Evolutionary conservation across 495 filamentous ascomycete species (phyloP).

Genomic region (Thozetella sp.): DNA sequence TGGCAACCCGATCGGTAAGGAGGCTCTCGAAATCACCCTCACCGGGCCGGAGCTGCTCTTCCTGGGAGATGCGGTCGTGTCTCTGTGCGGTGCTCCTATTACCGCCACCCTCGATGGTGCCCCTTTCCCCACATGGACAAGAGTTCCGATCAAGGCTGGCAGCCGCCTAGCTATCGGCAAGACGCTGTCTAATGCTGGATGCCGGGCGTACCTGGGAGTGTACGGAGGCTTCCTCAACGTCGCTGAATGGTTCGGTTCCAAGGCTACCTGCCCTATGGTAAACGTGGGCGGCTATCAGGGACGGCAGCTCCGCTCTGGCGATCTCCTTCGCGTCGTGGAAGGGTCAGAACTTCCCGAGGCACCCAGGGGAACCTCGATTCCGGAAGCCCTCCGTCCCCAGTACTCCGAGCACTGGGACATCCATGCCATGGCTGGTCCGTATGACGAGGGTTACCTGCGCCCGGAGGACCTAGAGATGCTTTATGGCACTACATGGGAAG

Average conservation of each 20-base stretch:
- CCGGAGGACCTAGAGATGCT: conserved; percentile 55
- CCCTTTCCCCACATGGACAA: conserved; percentile 55
- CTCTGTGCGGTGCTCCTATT: conserved; percentile 57
- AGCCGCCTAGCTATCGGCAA: conserved; percentile 59
- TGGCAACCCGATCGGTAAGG: conserved; percentile 51
- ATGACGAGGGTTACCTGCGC: conserved; percentile 55
- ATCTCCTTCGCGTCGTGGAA: conserved; percentile 35
- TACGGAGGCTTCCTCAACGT: conserved; percentile 58
- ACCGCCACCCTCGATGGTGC: conserved; percentile 45
- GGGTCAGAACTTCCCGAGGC: background rate
- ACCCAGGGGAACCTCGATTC: conserved; percentile 16
- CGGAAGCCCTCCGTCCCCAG: conserved; percentile 38
- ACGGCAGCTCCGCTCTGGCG: conserved; percentile 51
- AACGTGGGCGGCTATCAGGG: conserved; percentile 63
- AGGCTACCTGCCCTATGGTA: conserved; percentile 57
- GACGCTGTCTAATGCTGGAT: conserved; percentile 44
- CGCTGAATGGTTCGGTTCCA: conserved; percentile 59
- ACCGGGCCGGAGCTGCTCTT: conserved; percentile 61
- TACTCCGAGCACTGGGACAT: conserved; percentile 50
- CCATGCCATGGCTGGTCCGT: conserved; percentile 57
- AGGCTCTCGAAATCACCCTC: conserved; percentile 61
- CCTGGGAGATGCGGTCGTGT: conserved; percentile 43
- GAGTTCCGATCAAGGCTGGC: conserved; percentile 46
- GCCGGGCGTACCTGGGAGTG: conserved; percentile 60
- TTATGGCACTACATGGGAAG: conserved; percentile 55